A percentile compares a stretch with the other conserved stretches of the same genome.
Conservation (phyloP, 169 alveolate species). For the Plasmodium knowlesi region DNA sequence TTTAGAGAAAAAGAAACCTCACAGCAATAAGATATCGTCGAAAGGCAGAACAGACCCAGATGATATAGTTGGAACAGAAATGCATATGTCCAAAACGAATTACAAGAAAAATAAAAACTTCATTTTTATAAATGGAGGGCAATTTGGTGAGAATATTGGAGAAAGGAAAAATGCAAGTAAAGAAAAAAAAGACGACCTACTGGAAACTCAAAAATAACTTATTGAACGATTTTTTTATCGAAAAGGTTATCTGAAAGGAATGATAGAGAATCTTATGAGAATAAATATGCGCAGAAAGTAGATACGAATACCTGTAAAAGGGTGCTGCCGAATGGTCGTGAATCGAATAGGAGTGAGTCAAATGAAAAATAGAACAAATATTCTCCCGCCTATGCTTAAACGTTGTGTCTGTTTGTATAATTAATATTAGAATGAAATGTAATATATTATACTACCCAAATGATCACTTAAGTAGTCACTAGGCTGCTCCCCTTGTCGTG, state of each 20-base stretch:
- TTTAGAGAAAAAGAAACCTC: background rate
- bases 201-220: background rate
- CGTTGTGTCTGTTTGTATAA: background rate
- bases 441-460: background rate
- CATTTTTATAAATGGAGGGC: background rate
- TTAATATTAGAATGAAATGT: background rate
- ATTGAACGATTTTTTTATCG: constrained; percentile 22
- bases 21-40: background rate
- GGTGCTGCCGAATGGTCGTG: background rate
- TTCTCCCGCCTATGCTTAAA: background rate
- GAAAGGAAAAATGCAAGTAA: background rate
- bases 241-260: background rate
- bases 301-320: background rate
- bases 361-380: background rate
- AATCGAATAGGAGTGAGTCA: background rate
- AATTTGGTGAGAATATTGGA: background rate
- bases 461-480: background rate
- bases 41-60: background rate
- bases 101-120: background rate
- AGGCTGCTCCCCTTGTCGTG: background rate
- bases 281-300: background rate
- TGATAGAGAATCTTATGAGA: background rate
- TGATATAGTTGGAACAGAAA: background rate
- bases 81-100: background rate
- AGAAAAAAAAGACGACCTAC: constrained; percentile 9